phyloP scores from a whole-genome alignment of 2,329 filamentous ascomycete species.

The Zopfia rhizophila region DNA sequence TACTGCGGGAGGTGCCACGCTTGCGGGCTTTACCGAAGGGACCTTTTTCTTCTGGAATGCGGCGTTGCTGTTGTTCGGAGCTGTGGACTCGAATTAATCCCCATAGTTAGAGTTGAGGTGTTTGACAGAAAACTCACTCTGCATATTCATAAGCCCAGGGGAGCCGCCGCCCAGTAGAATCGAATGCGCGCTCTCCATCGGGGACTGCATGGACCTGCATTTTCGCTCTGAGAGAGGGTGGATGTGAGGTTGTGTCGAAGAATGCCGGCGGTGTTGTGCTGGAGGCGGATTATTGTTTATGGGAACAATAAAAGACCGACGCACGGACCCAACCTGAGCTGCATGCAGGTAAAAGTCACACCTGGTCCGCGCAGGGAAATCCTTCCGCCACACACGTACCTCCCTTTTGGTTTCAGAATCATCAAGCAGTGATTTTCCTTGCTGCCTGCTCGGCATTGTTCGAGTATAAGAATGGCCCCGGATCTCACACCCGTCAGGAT shows the following conservation, averaged over 20 bases:
- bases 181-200: slow-evolving; percentile 69
- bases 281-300: slow-evolving; percentile 38
- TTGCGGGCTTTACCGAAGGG: slow-evolving; percentile 67
- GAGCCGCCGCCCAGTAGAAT: slow-evolving; percentile 67
- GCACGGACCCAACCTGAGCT: slow-evolving; percentile 9
- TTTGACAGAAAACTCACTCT: slow-evolving; percentile 59
- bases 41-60: slow-evolving; percentile 68
- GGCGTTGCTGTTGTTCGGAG: slow-evolving; percentile 59
- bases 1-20: slow-evolving; percentile 60
- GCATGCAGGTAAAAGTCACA: slow-evolving; percentile 39
- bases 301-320: slow-evolving; percentile 34
- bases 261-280: slow-evolving; percentile 8
- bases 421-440: slow-evolving; percentile 14
- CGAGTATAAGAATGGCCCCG: slow-evolving; percentile 27
- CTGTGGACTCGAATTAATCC: slow-evolving; percentile 32
- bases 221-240: slow-evolving; percentile 31
- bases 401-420: neutral
- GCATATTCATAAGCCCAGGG: slow-evolving; percentile 73
- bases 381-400: slow-evolving; percentile 13
- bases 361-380: slow-evolving; percentile 29
- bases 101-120: slow-evolving; percentile 26
- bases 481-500: slow-evolving; percentile 46
- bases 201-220: slow-evolving; percentile 76
- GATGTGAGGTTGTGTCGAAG: slow-evolving; percentile 11
- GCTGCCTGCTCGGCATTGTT: slow-evolving; percentile 34